Percentiles rank a stretch among this genome's conserved stretches.
Evolutionary conservation across 1,139 yeast species (phyloP).

Genomic region (Yamadazyma mexicana): DNA sequence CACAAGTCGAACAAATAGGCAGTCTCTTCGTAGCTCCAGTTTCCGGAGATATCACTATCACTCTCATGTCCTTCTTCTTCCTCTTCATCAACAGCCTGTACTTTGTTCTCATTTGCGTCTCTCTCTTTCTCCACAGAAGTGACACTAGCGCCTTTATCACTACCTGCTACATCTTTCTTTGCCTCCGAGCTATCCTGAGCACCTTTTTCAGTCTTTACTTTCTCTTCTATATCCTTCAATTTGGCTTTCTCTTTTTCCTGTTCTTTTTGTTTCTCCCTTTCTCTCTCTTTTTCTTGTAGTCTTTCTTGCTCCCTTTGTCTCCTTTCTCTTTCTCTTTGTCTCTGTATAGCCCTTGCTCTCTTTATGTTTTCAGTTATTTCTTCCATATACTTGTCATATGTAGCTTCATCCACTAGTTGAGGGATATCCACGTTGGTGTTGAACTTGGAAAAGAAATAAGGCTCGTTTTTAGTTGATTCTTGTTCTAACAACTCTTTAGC

Average conservation of each 20-base stretch:
- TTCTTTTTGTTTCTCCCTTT: constrained; percentile 10
- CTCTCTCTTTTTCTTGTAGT: constrained; percentile 13
- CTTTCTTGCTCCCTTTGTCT: constrained; percentile 13
- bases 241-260: constrained; percentile 9
- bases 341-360: constrained; percentile 20
- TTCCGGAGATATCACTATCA: constrained; percentile 4
- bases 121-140: not conserved
- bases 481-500: constrained; percentile 48
- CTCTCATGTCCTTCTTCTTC: constrained; percentile 6
- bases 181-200: constrained; percentile 5
- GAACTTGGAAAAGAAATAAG: constrained; percentile 75
- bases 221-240: constrained; percentile 5
- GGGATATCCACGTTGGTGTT: constrained; percentile 74
- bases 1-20: constrained; percentile 72
- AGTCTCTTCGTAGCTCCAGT: constrained; percentile 84
- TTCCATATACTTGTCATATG: constrained; percentile 53
- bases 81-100: constrained; percentile 6
- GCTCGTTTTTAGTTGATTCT: constrained; percentile 37
- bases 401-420: constrained; percentile 59
- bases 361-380: constrained; percentile 25
- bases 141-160: too few relatives aligned
- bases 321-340: constrained; percentile 12
- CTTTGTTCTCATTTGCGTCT: too few relatives aligned
- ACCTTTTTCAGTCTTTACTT: constrained; percentile 5
- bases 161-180: not conserved